phyloP scores from a whole-genome alignment of 2,329 filamentous ascomycete genomes.

The Penicillium sp. region DNA sequence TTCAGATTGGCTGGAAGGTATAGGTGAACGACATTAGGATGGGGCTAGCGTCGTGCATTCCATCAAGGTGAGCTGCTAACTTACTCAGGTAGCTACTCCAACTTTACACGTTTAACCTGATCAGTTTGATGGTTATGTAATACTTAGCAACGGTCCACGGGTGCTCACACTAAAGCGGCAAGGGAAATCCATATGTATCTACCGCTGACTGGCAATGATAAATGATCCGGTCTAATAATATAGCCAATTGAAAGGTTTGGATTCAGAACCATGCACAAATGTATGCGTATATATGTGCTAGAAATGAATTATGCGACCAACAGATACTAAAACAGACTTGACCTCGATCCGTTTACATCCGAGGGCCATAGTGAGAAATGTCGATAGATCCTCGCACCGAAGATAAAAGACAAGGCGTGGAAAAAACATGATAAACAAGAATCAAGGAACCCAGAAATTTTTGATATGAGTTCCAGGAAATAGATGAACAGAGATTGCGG shows the following conservation, averaged over 20 bases:
- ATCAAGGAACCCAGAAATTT: not conserved
- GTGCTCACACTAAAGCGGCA: too few relatives aligned
- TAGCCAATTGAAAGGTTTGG: not conserved
- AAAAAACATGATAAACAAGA: not conserved
- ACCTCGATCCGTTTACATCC: conserved; percentile 2
- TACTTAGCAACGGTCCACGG: too few relatives aligned
- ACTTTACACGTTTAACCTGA: too few relatives aligned
- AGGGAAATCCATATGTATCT: too few relatives aligned
- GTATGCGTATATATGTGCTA: not conserved
- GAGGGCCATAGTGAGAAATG: conserved; percentile 1
- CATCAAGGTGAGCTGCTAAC: too few relatives aligned
- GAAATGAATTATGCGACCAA: not conserved
- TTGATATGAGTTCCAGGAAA: not conserved
- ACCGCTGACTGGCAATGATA: too few relatives aligned
- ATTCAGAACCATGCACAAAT: not conserved
- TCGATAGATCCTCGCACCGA: not conserved
- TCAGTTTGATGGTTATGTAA: too few relatives aligned
- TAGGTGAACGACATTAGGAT: too few relatives aligned
- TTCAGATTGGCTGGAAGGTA: too few relatives aligned
- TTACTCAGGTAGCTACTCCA: too few relatives aligned
- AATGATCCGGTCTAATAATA: not conserved
- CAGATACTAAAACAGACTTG: not conserved
- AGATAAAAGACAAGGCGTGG: not conserved
- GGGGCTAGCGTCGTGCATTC: too few relatives aligned
- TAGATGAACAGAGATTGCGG: not conserved